Evolutionary conservation across 2,329 filamentous ascomycete genomes (phyloP).

Genomic region (Geosmithia morbida): DNA sequence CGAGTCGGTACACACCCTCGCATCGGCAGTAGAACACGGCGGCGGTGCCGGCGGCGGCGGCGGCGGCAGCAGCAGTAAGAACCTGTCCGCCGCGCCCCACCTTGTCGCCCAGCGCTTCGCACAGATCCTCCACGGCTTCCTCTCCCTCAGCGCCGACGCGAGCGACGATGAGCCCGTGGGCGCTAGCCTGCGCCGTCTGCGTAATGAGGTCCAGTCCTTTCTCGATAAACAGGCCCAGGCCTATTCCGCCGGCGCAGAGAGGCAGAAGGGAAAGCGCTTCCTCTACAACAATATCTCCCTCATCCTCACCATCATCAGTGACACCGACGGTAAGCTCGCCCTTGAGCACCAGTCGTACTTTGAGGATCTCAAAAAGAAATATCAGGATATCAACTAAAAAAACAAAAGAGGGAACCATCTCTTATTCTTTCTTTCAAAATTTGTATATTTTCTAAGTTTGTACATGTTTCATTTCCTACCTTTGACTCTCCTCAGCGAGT

Average conservation of each 20-base stretch:
- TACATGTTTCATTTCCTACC: neutral
- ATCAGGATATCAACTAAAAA: conserved; percentile 26
- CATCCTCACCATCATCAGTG: conserved; percentile 81
- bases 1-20: conserved; percentile 62
- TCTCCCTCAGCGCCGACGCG: conserved; percentile 73
- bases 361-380: conserved; percentile 46
- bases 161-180: conserved; percentile 90
- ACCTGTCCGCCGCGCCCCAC: conserved; percentile 63
- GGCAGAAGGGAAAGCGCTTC: conserved; percentile 72
- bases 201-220: conserved; percentile 73
- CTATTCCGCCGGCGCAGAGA: conserved; percentile 47
- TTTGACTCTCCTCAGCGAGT: neutral
- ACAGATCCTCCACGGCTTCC: conserved; percentile 74
- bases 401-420: neutral
- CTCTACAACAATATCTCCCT: conserved; percentile 94
- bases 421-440: neutral
- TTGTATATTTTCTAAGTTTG: neutral
- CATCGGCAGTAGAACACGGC: conserved; percentile 28
- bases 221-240: conserved; percentile 61
- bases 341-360: conserved; percentile 65
- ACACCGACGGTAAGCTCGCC: conserved; percentile 58
- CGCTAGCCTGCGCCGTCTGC: conserved; percentile 61
- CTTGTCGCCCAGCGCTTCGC: conserved; percentile 91
- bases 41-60: too few species aligned
- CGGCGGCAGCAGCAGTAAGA: too few species aligned